Conservation (phyloP, 208 protist species). For the Leishmania guyanensis region DNA sequence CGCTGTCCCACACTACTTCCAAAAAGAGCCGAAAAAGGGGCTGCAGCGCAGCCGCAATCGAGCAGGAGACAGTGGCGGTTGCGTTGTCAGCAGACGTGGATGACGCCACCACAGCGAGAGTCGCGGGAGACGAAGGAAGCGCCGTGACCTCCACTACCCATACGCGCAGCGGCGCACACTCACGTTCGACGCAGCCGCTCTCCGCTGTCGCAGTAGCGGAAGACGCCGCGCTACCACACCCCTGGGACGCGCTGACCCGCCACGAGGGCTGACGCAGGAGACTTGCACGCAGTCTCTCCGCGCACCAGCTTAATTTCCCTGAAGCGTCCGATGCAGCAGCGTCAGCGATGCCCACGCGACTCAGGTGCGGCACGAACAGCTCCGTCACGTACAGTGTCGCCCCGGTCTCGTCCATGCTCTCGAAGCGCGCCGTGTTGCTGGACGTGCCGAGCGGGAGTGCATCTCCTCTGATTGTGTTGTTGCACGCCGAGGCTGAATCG, state of each 20-base stretch:
- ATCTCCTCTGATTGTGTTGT: background rate
- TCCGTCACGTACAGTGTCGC: constrained; percentile 57
- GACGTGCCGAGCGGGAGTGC: constrained; percentile 18
- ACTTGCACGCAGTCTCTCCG: constrained; percentile 4
- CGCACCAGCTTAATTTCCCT: background rate
- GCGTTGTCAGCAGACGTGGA: background rate
- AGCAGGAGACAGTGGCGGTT: background rate
- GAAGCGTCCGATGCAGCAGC: background rate
- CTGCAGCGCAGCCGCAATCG: constrained; percentile 3
- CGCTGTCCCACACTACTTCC: constrained; percentile 17
- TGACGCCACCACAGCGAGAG: background rate
- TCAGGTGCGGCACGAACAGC: constrained; percentile 41
- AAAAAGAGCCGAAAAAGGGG: constrained; percentile 23
- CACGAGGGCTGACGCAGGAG: constrained; percentile 4
- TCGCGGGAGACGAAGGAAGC: background rate
- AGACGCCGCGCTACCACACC: background rate
- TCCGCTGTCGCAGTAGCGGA: background rate
- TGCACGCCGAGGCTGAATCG: no score
- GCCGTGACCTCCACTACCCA: constrained; percentile 30
- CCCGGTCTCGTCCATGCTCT: constrained; percentile 33
- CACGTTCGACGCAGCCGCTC: constrained; percentile 1
- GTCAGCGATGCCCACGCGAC: background rate
- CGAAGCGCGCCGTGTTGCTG: constrained; percentile 57
- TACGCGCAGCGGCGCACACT: constrained; percentile 8
- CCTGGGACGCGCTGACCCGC: background rate